A percentile compares a stretch with the other conserved stretches of the same genome.
Evolutionary conservation across 768 basidiomycete species (phyloP).

Genomic region (Lepiota venenata): DNA sequence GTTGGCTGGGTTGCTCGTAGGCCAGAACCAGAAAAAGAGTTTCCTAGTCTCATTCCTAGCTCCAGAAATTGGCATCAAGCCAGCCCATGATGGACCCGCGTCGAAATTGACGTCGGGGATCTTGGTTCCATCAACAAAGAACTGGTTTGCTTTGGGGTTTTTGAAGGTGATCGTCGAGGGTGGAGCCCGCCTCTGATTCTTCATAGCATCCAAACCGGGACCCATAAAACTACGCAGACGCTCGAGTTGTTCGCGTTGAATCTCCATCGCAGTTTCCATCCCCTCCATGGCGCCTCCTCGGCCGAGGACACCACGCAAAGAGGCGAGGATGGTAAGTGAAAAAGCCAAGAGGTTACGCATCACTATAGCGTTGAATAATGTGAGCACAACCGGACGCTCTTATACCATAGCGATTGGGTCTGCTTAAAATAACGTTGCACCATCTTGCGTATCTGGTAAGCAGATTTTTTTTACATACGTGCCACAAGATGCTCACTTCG

Average conservation of each 20-base stretch:
- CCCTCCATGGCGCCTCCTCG: slow-evolving; percentile 31
- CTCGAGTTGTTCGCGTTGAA: slow-evolving; percentile 44
- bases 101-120: slow-evolving; percentile 73
- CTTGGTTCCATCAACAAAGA: slow-evolving; percentile 62
- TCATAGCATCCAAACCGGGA: slow-evolving; percentile 14
- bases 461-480: background rate
- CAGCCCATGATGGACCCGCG: slow-evolving; percentile 73
- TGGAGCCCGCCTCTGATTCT: slow-evolving; percentile 7
- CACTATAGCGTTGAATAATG: background rate
- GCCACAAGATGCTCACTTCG: background rate
- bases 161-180: slow-evolving; percentile 50
- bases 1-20: slow-evolving; percentile 68
- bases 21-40: slow-evolving; percentile 87
- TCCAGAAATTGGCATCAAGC: slow-evolving; percentile 66
- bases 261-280: slow-evolving; percentile 38
- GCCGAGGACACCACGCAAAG: slow-evolving; percentile 13
- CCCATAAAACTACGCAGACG: slow-evolving; percentile 36
- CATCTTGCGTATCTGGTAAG: background rate
- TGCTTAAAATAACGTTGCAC: background rate
- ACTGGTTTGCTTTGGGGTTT: slow-evolving; percentile 57
- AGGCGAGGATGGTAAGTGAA: slow-evolving; percentile 16
- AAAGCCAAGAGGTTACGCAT: slow-evolving; percentile 18
- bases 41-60: slow-evolving; percentile 62
- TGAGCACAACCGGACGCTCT: background rate
- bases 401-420: background rate